Evolutionary conservation across 75 land plant genomes (phyloP).

Genomic region (Azolla pinnata): DNA sequence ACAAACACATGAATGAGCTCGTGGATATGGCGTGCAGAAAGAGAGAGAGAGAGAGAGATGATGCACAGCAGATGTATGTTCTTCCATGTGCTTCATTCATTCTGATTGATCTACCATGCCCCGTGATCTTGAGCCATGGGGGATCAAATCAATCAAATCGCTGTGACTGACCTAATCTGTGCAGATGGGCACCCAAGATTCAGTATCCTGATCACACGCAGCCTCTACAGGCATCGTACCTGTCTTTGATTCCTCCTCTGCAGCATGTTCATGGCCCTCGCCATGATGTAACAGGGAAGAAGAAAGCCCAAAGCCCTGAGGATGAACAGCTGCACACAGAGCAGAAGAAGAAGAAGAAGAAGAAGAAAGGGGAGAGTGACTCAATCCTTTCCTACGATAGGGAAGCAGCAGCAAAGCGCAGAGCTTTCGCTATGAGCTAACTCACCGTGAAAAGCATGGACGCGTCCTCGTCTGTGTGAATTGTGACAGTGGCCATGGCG

Average conservation of each 20-base stretch:
- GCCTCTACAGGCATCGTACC: slow-evolving; percentile 7
- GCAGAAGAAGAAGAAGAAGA: no score
- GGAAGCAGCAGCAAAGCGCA: background rate
- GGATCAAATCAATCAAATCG: background rate
- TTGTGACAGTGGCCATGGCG: slow-evolving; percentile 36
- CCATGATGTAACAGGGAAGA: slow-evolving; percentile 42
- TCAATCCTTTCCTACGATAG: no score
- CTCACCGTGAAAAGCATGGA: slow-evolving; percentile 50
- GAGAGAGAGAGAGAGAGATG: background rate
- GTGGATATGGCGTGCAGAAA: background rate
- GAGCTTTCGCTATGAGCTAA: background rate
- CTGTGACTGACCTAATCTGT: no score
- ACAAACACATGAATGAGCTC: background rate
- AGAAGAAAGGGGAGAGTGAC: no score
- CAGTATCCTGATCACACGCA: no score
- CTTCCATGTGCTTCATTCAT: no score
- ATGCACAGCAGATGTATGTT: background rate
- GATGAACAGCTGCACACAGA: slow-evolving; percentile 43
- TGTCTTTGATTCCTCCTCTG: slow-evolving; percentile 35
- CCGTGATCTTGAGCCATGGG: background rate
- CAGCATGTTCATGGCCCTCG: slow-evolving; percentile 28
- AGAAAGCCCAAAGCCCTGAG: slow-evolving; percentile 45
- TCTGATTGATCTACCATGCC: no score
- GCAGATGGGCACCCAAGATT: no score
- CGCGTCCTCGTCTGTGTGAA: slow-evolving; percentile 26